Percentiles rank a stretch among this genome's conserved stretches.
These are phyloP conservation scores for Penicillium pulvis DNA, from an alignment of 495 filamentous ascomycete species.

Conservation along the genomic window DNA sequence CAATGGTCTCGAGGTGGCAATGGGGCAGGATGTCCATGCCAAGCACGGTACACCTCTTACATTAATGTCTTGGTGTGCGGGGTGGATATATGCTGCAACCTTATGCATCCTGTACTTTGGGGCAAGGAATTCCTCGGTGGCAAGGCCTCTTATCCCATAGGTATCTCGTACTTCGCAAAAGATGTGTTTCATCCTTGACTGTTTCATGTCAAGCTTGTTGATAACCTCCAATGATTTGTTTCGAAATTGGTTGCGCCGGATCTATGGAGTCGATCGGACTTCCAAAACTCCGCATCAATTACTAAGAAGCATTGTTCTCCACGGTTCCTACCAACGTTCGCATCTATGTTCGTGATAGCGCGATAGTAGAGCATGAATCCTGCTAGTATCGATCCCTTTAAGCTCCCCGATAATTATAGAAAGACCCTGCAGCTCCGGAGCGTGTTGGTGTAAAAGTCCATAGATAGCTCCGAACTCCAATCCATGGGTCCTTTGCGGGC, in stretches of 20 bases:
- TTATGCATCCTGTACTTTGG: conserved; percentile 8
- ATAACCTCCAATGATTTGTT: background rate
- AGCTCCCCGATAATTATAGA: background rate
- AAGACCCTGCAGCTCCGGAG: background rate
- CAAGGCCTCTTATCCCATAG: background rate
- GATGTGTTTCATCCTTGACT: background rate
- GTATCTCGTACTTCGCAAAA: background rate
- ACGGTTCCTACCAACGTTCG: background rate
- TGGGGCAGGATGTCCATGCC: background rate
- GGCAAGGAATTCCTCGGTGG: background rate
- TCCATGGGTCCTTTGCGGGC: background rate
- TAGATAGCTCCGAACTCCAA: background rate
- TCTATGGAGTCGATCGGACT: background rate
- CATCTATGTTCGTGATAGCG: background rate
- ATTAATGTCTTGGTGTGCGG: background rate
- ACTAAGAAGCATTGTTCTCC: background rate
- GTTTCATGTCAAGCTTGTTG: background rate
- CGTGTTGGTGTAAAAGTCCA: background rate
- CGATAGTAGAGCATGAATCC: background rate
- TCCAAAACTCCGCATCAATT: background rate
- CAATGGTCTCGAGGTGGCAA: background rate
- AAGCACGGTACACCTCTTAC: background rate
- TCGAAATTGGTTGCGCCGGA: background rate
- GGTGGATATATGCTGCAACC: conserved; percentile 9
- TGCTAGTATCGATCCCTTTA: background rate